phyloP scores from a whole-genome alignment of 1,139 yeast species.

The Debaryomycetaceae sp. region DNA sequence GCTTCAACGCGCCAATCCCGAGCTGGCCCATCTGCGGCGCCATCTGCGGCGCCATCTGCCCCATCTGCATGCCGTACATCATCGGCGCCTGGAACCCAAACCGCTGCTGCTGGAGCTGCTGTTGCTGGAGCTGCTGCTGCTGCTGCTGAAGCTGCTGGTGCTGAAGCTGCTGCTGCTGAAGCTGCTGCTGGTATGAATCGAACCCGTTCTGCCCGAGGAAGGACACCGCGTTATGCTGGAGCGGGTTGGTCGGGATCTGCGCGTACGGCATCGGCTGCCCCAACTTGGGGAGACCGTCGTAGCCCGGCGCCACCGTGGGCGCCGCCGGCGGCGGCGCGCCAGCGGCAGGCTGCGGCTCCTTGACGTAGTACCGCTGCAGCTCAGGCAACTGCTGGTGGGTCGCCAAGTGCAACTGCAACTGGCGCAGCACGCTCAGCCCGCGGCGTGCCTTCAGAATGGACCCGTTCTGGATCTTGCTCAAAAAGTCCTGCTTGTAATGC shows the following conservation, averaged over 20 bases:
- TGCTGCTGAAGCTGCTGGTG: conserved; percentile 5
- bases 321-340: neutral
- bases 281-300: conserved; percentile 13
- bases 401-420: conserved; percentile 69
- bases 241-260: conserved; percentile 14
- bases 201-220: conserved; percentile 13
- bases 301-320: conserved; percentile 2
- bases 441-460: conserved; percentile 68
- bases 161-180: conserved; percentile 5
- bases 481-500: conserved; percentile 75
- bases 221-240: conserved; percentile 22
- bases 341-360: no score
- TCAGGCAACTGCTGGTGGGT: conserved; percentile 67
- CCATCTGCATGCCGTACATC: conserved; percentile 13
- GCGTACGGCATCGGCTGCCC: conserved; percentile 18
- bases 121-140: conserved; percentile 6
- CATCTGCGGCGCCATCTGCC: conserved; percentile 11
- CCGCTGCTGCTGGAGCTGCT: conserved; percentile 9
- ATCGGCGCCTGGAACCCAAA: conserved; percentile 12
- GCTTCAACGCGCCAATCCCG: no score
- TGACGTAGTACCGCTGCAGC: conserved; percentile 26
- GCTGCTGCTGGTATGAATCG: conserved; percentile 1
- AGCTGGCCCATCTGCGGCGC: conserved; percentile 10
- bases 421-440: conserved; percentile 76
- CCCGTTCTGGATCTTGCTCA: conserved; percentile 74